Conservation (phyloP, 1,139 yeast species). For the Hansenula lynferdii region DNA sequence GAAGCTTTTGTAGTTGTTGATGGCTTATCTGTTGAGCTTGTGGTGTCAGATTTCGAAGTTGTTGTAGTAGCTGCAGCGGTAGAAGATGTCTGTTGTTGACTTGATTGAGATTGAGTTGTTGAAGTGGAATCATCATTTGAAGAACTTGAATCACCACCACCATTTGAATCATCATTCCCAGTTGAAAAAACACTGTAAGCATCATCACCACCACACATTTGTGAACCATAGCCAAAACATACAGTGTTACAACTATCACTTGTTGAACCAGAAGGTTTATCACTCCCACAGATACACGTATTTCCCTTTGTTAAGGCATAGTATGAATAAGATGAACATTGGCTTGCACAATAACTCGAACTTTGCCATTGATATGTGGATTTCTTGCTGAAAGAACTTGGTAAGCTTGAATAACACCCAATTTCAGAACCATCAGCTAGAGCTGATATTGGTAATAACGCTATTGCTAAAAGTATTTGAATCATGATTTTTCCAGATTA, state of each 20-base stretch:
- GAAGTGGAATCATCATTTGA: slow-evolving; percentile 10
- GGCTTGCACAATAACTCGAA: slow-evolving; percentile 25
- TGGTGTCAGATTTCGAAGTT: slow-evolving; percentile 7
- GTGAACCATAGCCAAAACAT: slow-evolving; percentile 49
- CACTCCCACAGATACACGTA: slow-evolving; percentile 61
- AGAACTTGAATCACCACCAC: slow-evolving; percentile 12
- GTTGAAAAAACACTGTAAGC: slow-evolving; percentile 37
- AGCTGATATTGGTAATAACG: background rate
- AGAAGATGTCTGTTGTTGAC: slow-evolving; percentile 15
- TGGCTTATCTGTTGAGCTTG: too few species aligned
- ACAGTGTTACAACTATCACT: slow-evolving; percentile 34
- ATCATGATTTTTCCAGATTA: background rate
- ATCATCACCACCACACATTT: slow-evolving; percentile 52
- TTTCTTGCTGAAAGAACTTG: slow-evolving; percentile 26
- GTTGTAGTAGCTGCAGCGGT: background rate
- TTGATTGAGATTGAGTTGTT: slow-evolving; percentile 5
- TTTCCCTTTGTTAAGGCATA: slow-evolving; percentile 56
- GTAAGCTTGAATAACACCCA: slow-evolving; percentile 32
- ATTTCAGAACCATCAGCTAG: background rate
- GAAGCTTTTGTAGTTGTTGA: too few species aligned
- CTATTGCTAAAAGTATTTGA: background rate
- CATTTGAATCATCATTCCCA: slow-evolving; percentile 24
- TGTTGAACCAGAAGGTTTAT: slow-evolving; percentile 39
- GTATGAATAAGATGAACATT: slow-evolving; percentile 46
- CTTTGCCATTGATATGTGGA: slow-evolving; percentile 40